phyloP scores from a whole-genome alignment of 352 stramenopile species.

The Hyaloperonospora arabidopsidis region DNA sequence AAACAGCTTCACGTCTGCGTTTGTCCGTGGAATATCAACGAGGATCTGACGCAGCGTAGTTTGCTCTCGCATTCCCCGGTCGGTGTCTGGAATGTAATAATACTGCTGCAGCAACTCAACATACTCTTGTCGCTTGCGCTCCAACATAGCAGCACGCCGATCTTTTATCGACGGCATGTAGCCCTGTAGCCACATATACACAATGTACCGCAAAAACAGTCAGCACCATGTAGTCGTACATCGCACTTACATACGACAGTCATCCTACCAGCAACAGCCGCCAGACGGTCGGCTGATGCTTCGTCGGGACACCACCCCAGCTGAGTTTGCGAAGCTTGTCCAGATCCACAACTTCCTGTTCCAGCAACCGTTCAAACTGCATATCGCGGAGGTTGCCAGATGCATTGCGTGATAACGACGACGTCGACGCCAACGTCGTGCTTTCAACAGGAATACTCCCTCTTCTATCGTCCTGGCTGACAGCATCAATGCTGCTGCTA shows the following conservation, averaged over 20 bases:
- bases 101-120: conserved; percentile 91
- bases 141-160: conserved; percentile 84
- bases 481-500: conserved; percentile 1
- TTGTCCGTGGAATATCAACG: conserved; percentile 98
- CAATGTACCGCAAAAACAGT: not conserved
- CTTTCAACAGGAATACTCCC: conserved; percentile 2
- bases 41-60: conserved; percentile 93
- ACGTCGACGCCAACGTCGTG: conserved; percentile 14
- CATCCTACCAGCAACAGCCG: conserved; percentile 88
- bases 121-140: conserved; percentile 95
- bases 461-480: conserved; percentile 10
- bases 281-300: conserved; percentile 89
- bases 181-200: conserved; percentile 34
- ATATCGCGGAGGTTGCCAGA: conserved; percentile 60
- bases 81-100: conserved; percentile 94
- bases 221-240: not conserved
- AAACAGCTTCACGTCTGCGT: conserved; percentile 94
- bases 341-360: conserved; percentile 81
- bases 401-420: conserved; percentile 48
- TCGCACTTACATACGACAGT: not conserved
- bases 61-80: conserved; percentile 92
- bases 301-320: conserved; percentile 87
- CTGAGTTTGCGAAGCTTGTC: conserved; percentile 85
- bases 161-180: conserved; percentile 95
- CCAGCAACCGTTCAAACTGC: conserved; percentile 62